Percentiles rank a stretch among this genome's conserved stretches.
Evolutionary conservation across 228 moss, liverwort and hornwort genomes (phyloP).

Genomic region (Sphagnum magellanicum): DNA sequence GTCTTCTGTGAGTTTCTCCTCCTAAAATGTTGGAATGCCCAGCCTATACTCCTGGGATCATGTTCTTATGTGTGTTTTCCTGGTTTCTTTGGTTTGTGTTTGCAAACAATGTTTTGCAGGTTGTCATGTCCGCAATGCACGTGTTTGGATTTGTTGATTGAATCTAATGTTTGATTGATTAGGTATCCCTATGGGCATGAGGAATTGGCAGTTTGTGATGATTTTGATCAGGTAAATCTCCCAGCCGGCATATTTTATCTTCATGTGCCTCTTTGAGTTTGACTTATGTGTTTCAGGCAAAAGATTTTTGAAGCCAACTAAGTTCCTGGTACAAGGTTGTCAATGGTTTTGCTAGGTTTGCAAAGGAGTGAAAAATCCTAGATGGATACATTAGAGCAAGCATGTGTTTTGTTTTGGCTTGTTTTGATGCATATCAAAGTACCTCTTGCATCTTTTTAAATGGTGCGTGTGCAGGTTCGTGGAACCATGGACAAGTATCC

Average conservation of each 20-base stretch:
- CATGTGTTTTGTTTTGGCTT: background rate
- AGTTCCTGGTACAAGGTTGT: too few relatives aligned
- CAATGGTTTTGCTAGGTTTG: too few relatives aligned
- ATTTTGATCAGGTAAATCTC: conserved; percentile 71
- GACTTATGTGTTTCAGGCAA: too few relatives aligned
- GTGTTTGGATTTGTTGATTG: background rate
- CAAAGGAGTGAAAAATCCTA: too few relatives aligned
- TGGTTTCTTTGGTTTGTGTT: background rate
- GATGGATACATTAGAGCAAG: background rate
- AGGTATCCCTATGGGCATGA: conserved; percentile 95
- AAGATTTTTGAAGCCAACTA: too few relatives aligned
- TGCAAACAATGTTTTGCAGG: background rate
- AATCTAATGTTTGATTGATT: conserved; percentile 3
- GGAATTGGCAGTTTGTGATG: conserved; percentile 85
- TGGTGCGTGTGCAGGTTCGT: conserved; percentile 52
- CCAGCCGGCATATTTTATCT: background rate
- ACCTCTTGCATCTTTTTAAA: background rate
- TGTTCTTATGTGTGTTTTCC: background rate
- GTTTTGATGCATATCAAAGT: background rate
- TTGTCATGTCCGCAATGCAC: background rate
- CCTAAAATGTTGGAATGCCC: background rate
- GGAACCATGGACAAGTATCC: conserved; percentile 94
- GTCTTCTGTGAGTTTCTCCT: conserved; percentile 64
- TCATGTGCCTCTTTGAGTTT: too few relatives aligned
- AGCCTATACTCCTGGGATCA: background rate